Evolutionary conservation across 768 basidiomycete species (phyloP).

Genomic region (Podaxis sp.): DNA sequence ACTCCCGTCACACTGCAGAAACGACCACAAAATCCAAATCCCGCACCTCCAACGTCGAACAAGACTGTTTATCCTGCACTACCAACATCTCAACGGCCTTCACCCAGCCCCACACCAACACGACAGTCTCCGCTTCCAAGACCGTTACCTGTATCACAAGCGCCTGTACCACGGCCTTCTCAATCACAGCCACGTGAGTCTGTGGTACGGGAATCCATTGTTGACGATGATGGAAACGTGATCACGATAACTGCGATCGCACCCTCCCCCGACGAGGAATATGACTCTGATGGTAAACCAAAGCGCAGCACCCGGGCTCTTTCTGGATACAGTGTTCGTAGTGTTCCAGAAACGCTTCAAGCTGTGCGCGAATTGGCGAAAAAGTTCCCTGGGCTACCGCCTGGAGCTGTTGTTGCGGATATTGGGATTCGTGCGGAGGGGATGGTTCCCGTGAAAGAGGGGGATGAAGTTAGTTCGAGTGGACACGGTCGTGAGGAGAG

Average conservation of each 20-base stretch:
- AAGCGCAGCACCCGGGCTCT: slow-evolving; percentile 14
- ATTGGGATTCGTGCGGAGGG: slow-evolving; percentile 6
- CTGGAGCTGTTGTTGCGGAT: slow-evolving; percentile 5
- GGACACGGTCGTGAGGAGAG: neutral
- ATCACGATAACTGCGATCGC: slow-evolving; percentile 7
- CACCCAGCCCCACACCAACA: neutral
- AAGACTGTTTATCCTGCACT: neutral
- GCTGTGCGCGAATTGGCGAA: slow-evolving; percentile 49
- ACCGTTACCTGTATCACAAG: neutral
- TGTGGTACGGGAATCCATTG: neutral
- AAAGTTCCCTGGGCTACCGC: slow-evolving; percentile 48
- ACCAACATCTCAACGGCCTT: neutral
- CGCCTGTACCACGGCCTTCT: neutral
- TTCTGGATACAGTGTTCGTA: slow-evolving; percentile 28
- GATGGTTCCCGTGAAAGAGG: slow-evolving; percentile 4
- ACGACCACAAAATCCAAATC: neutral
- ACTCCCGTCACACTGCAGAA: neutral
- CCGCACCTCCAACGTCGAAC: neutral
- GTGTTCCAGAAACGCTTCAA: slow-evolving; percentile 39
- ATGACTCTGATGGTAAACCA: neutral
- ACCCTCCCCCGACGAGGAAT: neutral
- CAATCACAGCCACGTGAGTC: neutral
- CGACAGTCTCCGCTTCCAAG: neutral
- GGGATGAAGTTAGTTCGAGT: neutral
- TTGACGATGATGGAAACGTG: slow-evolving; percentile 8